Base-by-base conservation (phyloP, 1,284 basidiomycete genomes). In the Vanrija pseudolonga region DNA sequence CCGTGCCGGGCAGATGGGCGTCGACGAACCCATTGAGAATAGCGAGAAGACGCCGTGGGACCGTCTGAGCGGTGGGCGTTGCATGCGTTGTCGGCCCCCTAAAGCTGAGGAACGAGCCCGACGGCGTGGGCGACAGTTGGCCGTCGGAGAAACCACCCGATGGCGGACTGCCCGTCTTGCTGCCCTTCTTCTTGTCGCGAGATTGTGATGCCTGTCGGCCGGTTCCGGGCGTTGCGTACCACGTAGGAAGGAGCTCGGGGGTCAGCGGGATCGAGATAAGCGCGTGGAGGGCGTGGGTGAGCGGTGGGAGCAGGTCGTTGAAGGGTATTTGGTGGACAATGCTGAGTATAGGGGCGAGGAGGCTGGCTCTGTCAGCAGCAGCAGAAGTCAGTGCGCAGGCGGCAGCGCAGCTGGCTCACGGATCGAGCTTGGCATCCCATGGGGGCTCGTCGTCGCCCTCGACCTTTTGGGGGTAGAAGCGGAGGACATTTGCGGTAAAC, bases 221-320 rank as follows among this genome's bases (percentile, higher is more conserved):
- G 4, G 8, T 12, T 22, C 59, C 61, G 3, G 67, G 68, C 6
- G 64, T 47, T 1, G 63, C 55, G 23, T 60, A 52, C 73, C 73
- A 76, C n/a, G 49, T 68, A 0, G 62, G 47, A 18, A 66, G 42
- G 1, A 71, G 57, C 6, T 62, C 61, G 14, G 62, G 6, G 3
- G 48, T 50, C 54, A 68, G 68, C 6, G 71, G 71, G 20, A 75
- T 64, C 36, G 57, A 58, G 24, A 76, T 63, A 6, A 76, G 66
- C 6, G 64, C 59, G 43, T 76, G 67, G 20, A 76, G 65, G 6
- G 60, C 54, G 28, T 71, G 66, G 0, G 69, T 62, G 3, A 76
- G 49, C 0, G 75, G 69, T 0, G 72, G 62, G 0, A 65, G 36
- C 20, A 74, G 63, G n/a, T 67, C 62, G 11, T 48, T 50, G 36